Conservation (phyloP, 192 early-diverging fungal species). For the Podila horticola region DNA sequence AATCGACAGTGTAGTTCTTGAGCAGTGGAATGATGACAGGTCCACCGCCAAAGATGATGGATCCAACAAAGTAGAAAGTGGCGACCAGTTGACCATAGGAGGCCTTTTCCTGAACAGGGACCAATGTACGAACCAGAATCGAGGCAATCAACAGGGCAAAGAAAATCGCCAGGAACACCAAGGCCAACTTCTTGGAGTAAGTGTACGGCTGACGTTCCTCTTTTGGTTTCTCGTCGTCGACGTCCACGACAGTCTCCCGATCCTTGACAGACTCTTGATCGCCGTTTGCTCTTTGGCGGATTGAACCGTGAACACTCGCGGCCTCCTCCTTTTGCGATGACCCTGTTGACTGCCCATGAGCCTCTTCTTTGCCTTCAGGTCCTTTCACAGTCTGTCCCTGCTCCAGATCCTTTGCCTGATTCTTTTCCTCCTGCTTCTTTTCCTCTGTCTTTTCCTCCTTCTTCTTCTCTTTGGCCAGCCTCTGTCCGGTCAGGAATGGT, state of each 20-base stretch:
- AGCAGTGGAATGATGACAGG: slow-evolving; percentile 71
- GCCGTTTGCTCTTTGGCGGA: neutral
- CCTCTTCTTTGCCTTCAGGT: neutral
- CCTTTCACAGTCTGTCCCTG: neutral
- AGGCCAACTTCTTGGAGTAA: slow-evolving; percentile 48
- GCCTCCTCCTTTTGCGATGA: neutral
- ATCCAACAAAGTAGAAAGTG: slow-evolving; percentile 68
- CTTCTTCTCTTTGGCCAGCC: neutral
- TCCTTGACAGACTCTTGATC: neutral
- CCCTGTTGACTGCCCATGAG: neutral
- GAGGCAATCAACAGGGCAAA: slow-evolving; percentile 59
- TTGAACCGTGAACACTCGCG: neutral
- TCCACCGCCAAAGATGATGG: slow-evolving; percentile 73
- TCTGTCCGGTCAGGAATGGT: neutral
- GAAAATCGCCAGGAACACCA: slow-evolving; percentile 56
- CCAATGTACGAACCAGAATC: slow-evolving; percentile 48
- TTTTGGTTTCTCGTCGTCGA: neutral
- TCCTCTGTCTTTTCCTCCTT: neutral
- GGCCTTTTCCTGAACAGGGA: slow-evolving; percentile 20
- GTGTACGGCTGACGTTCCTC: slow-evolving; percentile 9
- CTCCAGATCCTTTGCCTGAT: slow-evolving; percentile 3
- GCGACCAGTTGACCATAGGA: slow-evolving; percentile 40
- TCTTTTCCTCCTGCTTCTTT: neutral
- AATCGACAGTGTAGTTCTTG: slow-evolving; percentile 62
- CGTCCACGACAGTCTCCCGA: neutral